Percentiles rank a stretch among this genome's conserved stretches.
phyloP scores from a whole-genome alignment of 2,329 filamentous ascomycete genomes.

The Cladosporium oxysporum region DNA sequence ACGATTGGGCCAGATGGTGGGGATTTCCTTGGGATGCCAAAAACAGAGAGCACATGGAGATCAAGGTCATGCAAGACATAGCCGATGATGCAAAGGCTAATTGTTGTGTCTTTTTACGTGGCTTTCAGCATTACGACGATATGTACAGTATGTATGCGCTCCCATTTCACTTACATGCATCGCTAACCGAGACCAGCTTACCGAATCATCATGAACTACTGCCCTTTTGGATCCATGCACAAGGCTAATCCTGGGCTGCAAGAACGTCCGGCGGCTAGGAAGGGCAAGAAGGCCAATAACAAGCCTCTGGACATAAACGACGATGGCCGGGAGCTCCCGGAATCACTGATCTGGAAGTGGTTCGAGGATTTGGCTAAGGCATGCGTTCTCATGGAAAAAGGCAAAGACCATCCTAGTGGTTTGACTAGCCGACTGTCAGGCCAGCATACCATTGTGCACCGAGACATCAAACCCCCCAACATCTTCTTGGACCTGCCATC shows the following conservation, averaged over 20 bases:
- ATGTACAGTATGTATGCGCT: neutral
- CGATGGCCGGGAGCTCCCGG: conserved; percentile 19
- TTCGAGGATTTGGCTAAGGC: conserved; percentile 24
- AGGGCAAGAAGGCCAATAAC: neutral
- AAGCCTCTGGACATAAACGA: neutral
- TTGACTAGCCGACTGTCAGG: too few species aligned
- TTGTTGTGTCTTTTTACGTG: neutral
- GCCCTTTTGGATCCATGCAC: conserved; percentile 1
- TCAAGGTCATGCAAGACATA: conserved; percentile 16
- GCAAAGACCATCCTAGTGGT: neutral
- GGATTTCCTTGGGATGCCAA: neutral
- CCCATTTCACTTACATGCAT: neutral
- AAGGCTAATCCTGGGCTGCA: neutral
- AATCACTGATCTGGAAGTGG: conserved; percentile 27
- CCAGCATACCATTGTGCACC: conserved; percentile 21
- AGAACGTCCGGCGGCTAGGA: neutral
- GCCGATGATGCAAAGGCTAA: neutral
- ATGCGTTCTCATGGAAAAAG: conserved; percentile 19
- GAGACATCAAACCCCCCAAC: conserved; percentile 26
- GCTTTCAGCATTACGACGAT: neutral
- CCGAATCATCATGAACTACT: conserved; percentile 25
- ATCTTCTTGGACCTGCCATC: conserved; percentile 22
- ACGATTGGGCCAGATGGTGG: conserved; percentile 2
- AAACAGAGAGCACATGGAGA: conserved; percentile 5
- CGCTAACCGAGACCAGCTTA: neutral